A percentile compares a stretch with the other conserved stretches of the same genome.
Evolutionary conservation across 1,284 basidiomycete species (phyloP).

Genomic region (Vanrija sp.): DNA sequence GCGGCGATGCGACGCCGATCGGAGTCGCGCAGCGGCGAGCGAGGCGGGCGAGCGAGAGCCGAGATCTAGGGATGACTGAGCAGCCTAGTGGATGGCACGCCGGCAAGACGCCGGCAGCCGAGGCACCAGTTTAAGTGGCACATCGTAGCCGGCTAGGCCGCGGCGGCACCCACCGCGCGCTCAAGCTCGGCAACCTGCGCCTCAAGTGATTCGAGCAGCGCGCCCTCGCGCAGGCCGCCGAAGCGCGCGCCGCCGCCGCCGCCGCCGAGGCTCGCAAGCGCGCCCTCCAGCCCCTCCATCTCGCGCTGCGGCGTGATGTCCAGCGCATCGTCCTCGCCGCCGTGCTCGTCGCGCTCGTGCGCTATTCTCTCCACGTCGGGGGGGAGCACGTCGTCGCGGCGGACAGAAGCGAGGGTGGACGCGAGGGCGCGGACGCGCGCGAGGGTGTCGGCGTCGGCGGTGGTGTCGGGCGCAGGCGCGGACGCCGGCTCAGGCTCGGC

Average conservation of each 20-base stretch:
- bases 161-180: neutral
- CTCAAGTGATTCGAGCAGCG: slow-evolving; percentile 52
- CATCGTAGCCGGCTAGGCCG: no score
- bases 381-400: slow-evolving; percentile 37
- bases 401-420: slow-evolving; percentile 30
- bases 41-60: no score
- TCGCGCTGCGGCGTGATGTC: slow-evolving; percentile 56
- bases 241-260: slow-evolving; percentile 51
- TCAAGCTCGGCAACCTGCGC: slow-evolving; percentile 5
- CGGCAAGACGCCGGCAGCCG: no score
- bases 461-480: neutral
- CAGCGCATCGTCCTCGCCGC: slow-evolving; percentile 58
- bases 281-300: slow-evolving; percentile 52
- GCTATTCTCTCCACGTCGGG: slow-evolving; percentile 39
- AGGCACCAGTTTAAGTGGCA: no score
- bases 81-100: no score
- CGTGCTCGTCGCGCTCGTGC: slow-evolving; percentile 41
- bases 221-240: slow-evolving; percentile 38
- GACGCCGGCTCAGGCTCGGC: neutral
- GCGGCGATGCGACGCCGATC: no score
- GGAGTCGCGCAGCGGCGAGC: no score
- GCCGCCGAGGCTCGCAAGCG: slow-evolving; percentile 28
- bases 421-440: slow-evolving; percentile 59
- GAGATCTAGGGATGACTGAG: no score
- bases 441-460: slow-evolving; percentile 58